Base-by-base conservation (phyloP, 2,329 filamentous ascomycete genomes). In the Tolypocladium album region DNA sequence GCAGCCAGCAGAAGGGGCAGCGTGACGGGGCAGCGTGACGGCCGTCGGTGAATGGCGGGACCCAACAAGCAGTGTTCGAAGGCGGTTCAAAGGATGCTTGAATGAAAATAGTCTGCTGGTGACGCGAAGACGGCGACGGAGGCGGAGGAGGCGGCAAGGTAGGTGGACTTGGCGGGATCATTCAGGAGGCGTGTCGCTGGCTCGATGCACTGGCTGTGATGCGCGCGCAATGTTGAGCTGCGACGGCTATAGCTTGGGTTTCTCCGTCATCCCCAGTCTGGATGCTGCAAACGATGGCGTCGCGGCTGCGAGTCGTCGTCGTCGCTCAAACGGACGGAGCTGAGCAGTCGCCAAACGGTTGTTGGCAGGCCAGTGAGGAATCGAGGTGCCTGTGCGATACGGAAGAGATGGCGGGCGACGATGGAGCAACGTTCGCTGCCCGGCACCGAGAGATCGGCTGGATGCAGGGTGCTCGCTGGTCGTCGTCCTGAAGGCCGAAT, bases 401-500 rank as follows among this genome's bases (percentile, higher is more conserved):
- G 61, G 24, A 17, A 22, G 57, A 40, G 22, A 7, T 12, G 20
- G 31, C 4, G 31, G 11, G 20, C 50, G 31, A 20, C 12, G 20
- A 22, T 5, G 31, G 50, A 58, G 57, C 45, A 11, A 50, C 45
- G 45, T 24, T 40, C 42, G 57, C 50, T 42, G 24, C 57, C 57
- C 22, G 45, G 57, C 57, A 31, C 38, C 50, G 50, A 36, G 45
- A 31, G 45, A 4, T 43, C 57, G 60, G 62, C 50, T 22, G 50
- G 50, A n/a, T 20, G 31, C 11, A 38, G 31, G 31, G 53, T 43
- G 58, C 42, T 61, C 40, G 60, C 58, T 24, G 56, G 17, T n/a
- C 9, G 50, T 36, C 20, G 50, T 36, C 47, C 61, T 64, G 64
- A 67, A 64, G 64, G 64, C 65, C 64, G 67, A 60, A 36, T 39